A percentile compares a stretch with the other conserved stretches of the same genome.
These are phyloP conservation scores for Naganishia albida DNA, from an alignment of 1,284 basidiomycete species.

Conservation along the genomic window DNA sequence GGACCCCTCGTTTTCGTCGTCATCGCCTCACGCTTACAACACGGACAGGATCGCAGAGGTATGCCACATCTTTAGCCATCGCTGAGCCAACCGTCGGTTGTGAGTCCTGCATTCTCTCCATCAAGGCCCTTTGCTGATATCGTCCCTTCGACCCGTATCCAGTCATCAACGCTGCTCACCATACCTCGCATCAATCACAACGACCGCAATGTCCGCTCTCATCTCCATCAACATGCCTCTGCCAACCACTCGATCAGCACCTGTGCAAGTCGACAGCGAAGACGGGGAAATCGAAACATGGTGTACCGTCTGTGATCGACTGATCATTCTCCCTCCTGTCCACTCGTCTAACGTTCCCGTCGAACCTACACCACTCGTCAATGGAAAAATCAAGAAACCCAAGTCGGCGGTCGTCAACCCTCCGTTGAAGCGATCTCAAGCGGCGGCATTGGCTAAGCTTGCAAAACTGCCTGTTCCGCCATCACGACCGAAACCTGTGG, in stretches of 20 bases:
- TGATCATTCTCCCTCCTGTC: slow-evolving; percentile 16
- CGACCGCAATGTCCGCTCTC: slow-evolving; percentile 9
- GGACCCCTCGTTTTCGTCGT: neutral
- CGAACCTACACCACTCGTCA: neutral
- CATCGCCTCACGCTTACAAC: neutral
- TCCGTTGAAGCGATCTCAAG: slow-evolving; percentile 22
- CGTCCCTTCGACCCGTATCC: neutral
- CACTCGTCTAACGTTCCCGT: neutral
- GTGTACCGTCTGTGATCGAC: slow-evolving; percentile 30
- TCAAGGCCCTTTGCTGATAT: neutral
- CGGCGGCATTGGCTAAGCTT: slow-evolving; percentile 23
- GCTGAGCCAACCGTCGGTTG: slow-evolving; percentile 9
- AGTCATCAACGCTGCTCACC: neutral
- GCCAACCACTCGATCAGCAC: neutral
- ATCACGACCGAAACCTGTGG: slow-evolving; percentile 18
- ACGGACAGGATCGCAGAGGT: neutral
- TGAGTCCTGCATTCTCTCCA: slow-evolving; percentile 3
- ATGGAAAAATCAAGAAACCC: slow-evolving; percentile 15
- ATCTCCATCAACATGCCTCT: slow-evolving; percentile 3
- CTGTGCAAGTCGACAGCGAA: slow-evolving; percentile 1
- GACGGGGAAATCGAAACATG: slow-evolving; percentile 30
- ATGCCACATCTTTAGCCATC: slow-evolving; percentile 15
- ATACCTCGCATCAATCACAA: slow-evolving; percentile 9
- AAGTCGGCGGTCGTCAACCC: slow-evolving; percentile 9
- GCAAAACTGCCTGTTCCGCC: slow-evolving; percentile 19